A percentile compares a stretch with the other conserved stretches of the same genome.
Evolutionary conservation across 2,329 filamentous ascomycete genomes (phyloP).

Genomic region (Xenoacremonium recifei): DNA sequence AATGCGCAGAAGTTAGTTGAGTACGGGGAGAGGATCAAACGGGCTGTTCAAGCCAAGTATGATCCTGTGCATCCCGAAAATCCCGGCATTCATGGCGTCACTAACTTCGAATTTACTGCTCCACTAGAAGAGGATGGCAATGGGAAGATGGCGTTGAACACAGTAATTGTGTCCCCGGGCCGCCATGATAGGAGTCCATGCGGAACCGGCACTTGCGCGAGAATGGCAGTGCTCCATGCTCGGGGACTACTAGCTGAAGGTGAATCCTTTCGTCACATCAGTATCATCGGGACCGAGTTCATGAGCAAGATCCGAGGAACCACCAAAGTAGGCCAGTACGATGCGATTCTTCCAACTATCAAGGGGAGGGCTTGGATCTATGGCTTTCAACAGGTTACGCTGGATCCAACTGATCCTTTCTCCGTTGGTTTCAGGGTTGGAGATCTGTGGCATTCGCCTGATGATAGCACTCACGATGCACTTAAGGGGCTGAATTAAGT

Average conservation of each 20-base stretch:
- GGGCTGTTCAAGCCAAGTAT: constrained; percentile 32
- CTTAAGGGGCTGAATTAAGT: too few species aligned
- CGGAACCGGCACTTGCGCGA: constrained; percentile 43
- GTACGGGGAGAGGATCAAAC: constrained; percentile 42
- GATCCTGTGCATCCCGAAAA: constrained; percentile 44
- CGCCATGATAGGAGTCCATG: constrained; percentile 46
- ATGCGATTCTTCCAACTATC: constrained; percentile 39
- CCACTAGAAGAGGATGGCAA: constrained; percentile 22
- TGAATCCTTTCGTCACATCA: constrained; percentile 37
- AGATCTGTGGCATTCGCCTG: constrained; percentile 1
- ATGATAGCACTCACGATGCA: too few species aligned
- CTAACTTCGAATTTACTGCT: constrained; percentile 35
- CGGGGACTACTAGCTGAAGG: constrained; percentile 35
- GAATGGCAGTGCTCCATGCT: constrained; percentile 42
- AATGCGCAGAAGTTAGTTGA: constrained; percentile 36
- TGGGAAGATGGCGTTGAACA: constrained; percentile 34
- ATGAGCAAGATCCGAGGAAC: constrained; percentile 34
- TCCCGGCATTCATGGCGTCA: constrained; percentile 38
- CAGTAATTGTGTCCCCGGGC: constrained; percentile 44
- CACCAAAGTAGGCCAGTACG: constrained; percentile 36
- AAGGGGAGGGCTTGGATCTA: constrained; percentile 47
- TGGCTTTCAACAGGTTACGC: constrained; percentile 39
- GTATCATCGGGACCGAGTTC: constrained; percentile 44
- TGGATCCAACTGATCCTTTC: constrained; percentile 44
- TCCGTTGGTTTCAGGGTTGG: constrained; percentile 21